These are phyloP conservation scores for Trypanosoma mega DNA, from an alignment of 208 protist species.

Conservation along the genomic window DNA sequence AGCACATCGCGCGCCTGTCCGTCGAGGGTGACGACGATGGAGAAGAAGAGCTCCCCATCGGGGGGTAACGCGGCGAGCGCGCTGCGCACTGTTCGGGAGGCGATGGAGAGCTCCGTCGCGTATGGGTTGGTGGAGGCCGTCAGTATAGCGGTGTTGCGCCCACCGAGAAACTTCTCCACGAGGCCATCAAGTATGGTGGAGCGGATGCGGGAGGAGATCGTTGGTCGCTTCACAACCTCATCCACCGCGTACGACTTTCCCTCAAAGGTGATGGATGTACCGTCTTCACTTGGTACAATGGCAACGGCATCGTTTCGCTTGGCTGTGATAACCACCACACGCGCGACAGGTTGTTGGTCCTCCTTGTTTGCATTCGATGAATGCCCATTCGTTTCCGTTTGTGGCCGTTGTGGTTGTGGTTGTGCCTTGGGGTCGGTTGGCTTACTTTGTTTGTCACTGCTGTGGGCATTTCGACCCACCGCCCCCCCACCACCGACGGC, in stretches of 20 bases:
- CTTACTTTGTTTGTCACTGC: too few relatives aligned
- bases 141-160: not conserved
- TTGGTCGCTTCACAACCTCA: not conserved
- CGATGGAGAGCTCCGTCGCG: not conserved
- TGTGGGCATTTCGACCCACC: too few relatives aligned
- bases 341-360: too few relatives aligned
- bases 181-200: not conserved
- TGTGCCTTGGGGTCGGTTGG: too few relatives aligned
- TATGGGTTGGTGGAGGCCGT: not conserved
- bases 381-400: too few relatives aligned
- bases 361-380: too few relatives aligned
- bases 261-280: too few relatives aligned
- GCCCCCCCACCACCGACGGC: too few relatives aligned
- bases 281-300: too few relatives aligned
- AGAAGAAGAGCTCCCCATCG: not conserved
- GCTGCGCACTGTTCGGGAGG: not conserved
- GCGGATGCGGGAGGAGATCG: not conserved
- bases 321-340: too few relatives aligned
- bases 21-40: not conserved
- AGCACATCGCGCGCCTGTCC: conserved; percentile 1
- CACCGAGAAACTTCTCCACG: not conserved
- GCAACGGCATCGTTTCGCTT: too few relatives aligned
- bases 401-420: too few relatives aligned
- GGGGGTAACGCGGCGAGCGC: not conserved
- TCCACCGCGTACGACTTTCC: not conserved